phyloP scores from a whole-genome alignment of 2,329 filamentous ascomycete genomes.

The Penicillium decumbens region DNA sequence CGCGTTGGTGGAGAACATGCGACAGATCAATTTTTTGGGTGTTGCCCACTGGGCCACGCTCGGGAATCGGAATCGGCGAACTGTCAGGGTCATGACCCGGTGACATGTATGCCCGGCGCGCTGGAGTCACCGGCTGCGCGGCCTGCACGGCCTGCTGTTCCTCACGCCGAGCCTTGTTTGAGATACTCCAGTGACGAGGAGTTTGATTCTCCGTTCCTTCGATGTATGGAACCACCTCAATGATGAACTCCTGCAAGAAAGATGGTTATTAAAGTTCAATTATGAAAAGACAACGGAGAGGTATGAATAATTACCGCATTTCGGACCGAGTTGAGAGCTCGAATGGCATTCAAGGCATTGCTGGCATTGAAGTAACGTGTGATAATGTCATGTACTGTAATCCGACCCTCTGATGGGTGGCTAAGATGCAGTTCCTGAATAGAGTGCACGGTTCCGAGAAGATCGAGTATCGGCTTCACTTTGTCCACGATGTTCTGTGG shows the following conservation, averaged over 20 bases:
- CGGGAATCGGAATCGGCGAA: not conserved
- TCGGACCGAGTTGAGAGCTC: conserved; percentile 4
- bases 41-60: not conserved
- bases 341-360: conserved; percentile 5
- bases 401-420: not conserved
- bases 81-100: conserved; percentile 1
- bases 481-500: not conserved
- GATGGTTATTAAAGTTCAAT: not conserved
- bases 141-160: not conserved
- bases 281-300: not conserved
- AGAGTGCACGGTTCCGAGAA: conserved; percentile 4
- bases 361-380: conserved; percentile 2
- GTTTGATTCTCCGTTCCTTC: not conserved
- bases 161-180: not conserved
- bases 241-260: conserved; percentile 1
- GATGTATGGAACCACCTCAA: conserved; percentile 3
- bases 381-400: not conserved
- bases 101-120: not conserved
- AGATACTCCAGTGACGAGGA: conserved; percentile 1
- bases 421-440: not conserved
- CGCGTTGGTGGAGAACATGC: not conserved
- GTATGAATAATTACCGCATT: conserved; percentile 1
- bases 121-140: not conserved
- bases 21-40: not conserved
- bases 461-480: not conserved